Base-by-base conservation (phyloP, 768 basidiomycete genomes). In the Calocera cornea region DNA sequence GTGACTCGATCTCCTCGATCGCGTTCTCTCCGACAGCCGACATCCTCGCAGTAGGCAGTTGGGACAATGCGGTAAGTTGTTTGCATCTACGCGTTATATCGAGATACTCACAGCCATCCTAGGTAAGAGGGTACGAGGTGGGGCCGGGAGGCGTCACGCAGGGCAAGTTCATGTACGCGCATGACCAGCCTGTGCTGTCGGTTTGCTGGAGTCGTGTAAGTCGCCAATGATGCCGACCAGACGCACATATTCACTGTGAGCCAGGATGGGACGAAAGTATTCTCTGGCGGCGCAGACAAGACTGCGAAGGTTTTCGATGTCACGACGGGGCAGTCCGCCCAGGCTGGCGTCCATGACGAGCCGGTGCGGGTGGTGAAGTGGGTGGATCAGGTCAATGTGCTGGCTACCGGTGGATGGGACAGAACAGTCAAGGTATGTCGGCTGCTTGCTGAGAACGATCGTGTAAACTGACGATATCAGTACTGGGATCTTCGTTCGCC, bases 1-100 rank as follows among this genome's bases (percentile, higher is more conserved):
- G 84, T 8, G 95, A 97, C 75, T 92, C 91, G 14, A 90, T 95
- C 69, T 94, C 92, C 1, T 84, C 86, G 1, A 76, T 97, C 65
- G 78, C 88, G 0, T 97, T 95, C 78, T 93, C 90, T 0, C 84
- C 88, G 5, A 87, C 85, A 19, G 89, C 89, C 11, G 92, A 95
- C 74, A 90, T 91, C 74, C 82, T 98, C 33, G 93, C 95, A 8
- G 94, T 95, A 16, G 93, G 86, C 66, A 89, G 88, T 71, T 98
- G 95, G 95, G 90, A 91, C 74, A 94, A 92, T 74, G 90, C 91
- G 76, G 94, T 93, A 71, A 50, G 85, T 77, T 29, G 31, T 2
- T 33, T 19, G 10, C 5, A 29, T 5, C 11, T 27, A 16, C 14
- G 44, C 24, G 24, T 10, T 29, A 31, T 60, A 33, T 60, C 7